These are phyloP conservation scores for Sanghuangporus weigelae DNA, from an alignment of 1,284 basidiomycete genomes.

Conservation along the genomic window DNA sequence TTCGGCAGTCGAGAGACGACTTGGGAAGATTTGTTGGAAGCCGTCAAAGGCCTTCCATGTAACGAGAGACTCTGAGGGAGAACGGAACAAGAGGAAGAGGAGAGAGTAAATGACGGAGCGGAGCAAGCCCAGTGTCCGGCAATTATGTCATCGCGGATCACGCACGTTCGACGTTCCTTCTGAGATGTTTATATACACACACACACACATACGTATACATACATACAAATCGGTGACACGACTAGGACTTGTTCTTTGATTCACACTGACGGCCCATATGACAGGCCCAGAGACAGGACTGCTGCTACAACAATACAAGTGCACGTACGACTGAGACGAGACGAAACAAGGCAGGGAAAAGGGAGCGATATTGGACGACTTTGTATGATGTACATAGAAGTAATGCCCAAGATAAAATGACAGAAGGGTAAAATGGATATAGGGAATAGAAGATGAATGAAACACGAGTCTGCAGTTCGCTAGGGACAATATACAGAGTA, in stretches of 20 bases:
- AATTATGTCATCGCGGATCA: conserved; percentile 12
- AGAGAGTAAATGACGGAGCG: background rate
- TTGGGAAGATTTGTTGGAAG: background rate
- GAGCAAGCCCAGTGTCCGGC: background rate
- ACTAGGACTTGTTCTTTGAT: background rate
- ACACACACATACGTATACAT: no score
- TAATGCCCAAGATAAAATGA: background rate
- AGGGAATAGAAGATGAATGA: background rate
- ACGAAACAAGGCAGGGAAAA: background rate
- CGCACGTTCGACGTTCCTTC: conserved; percentile 19
- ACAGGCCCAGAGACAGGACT: conserved; percentile 7
- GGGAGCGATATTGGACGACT: background rate
- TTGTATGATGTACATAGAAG: background rate
- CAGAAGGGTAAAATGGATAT: background rate
- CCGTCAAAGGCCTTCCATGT: conserved; percentile 11
- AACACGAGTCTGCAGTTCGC: background rate
- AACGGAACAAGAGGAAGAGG: background rate
- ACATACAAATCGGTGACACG: no score
- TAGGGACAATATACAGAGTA: background rate
- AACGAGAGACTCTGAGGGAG: conserved; percentile 4
- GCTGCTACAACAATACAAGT: conserved; percentile 33
- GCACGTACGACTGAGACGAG: conserved; percentile 22
- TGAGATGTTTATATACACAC: background rate
- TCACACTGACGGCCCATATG: background rate
- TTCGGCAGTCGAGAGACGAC: background rate